Evolutionary conservation across 208 protist genomes (phyloP).

Genomic region (Angomonas ambiguus): DNA sequence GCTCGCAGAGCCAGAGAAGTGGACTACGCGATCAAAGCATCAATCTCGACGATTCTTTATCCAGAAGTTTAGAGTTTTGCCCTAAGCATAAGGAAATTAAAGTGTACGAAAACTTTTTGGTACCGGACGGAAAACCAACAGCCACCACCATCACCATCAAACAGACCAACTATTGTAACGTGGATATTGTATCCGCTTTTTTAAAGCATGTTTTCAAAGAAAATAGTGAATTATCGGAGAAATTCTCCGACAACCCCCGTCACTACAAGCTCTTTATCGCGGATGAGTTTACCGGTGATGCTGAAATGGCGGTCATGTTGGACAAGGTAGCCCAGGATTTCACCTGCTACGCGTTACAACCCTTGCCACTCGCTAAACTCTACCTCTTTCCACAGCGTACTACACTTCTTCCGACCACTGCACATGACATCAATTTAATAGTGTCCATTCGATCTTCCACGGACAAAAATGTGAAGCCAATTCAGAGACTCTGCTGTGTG

Average conservation of each 20-base stretch:
- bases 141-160: slow-evolving; percentile 46
- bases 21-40: not conserved
- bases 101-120: slow-evolving; percentile 77
- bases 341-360: slow-evolving; percentile 72
- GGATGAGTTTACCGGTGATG: slow-evolving; percentile 82
- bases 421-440: slow-evolving; percentile 63
- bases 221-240: slow-evolving; percentile 47
- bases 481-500: slow-evolving; percentile 61
- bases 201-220: slow-evolving; percentile 53
- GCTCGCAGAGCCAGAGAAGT: not conserved
- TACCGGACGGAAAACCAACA: slow-evolving; percentile 45
- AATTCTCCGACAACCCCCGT: slow-evolving; percentile 67
- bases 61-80: not conserved
- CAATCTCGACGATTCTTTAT: not conserved
- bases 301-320: slow-evolving; percentile 79
- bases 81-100: slow-evolving; percentile 38
- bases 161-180: slow-evolving; percentile 47
- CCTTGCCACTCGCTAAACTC: slow-evolving; percentile 62
- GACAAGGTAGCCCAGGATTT: slow-evolving; percentile 64
- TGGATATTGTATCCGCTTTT: slow-evolving; percentile 78
- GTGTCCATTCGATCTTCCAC: slow-evolving; percentile 58
- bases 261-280: slow-evolving; percentile 87
- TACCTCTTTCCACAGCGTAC: slow-evolving; percentile 73
- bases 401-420: slow-evolving; percentile 44
- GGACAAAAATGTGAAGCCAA: slow-evolving; percentile 44